Evolutionary conservation across 306 rosid genomes (phyloP).

Genomic region (Arachis stenosperma): DNA sequence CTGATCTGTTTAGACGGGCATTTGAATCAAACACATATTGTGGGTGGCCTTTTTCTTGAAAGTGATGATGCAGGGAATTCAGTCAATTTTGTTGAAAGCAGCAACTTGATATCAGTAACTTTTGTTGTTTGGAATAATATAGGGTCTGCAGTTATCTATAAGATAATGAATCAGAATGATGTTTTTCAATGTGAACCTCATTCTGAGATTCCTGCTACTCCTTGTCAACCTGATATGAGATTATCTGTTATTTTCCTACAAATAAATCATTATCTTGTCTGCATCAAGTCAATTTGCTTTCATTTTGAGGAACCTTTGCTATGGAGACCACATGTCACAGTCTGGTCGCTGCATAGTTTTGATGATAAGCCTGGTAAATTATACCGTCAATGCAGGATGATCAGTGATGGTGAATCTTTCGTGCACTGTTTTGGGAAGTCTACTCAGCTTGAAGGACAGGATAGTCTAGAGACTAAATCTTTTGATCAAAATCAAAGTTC

Average conservation of each 20-base stretch:
- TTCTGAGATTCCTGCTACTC: slow-evolving; percentile 68
- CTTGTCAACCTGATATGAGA: slow-evolving; percentile 51
- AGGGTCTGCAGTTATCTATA: slow-evolving; percentile 68
- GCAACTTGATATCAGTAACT: slow-evolving; percentile 36
- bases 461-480: slow-evolving; percentile 42
- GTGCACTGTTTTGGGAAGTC: slow-evolving; percentile 56
- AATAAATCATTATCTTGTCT: slow-evolving; percentile 55
- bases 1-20: slow-evolving; percentile 40
- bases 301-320: slow-evolving; percentile 64
- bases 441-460: slow-evolving; percentile 36
- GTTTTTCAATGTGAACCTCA: slow-evolving; percentile 58
- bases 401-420: slow-evolving; percentile 54
- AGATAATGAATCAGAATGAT: slow-evolving; percentile 56
- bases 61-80: slow-evolving; percentile 41
- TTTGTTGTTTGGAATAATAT: slow-evolving; percentile 74
- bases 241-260: slow-evolving; percentile 56
- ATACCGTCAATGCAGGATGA: slow-evolving; percentile 52
- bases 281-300: slow-evolving; percentile 69
- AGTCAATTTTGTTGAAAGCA: slow-evolving; percentile 37
- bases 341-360: slow-evolving; percentile 57
- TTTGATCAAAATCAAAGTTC: slow-evolving; percentile 44
- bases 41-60: slow-evolving; percentile 73
- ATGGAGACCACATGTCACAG: slow-evolving; percentile 71
- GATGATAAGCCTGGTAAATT: slow-evolving; percentile 50
- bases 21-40: slow-evolving; percentile 50